Evolutionary conservation across 1,284 basidiomycete genomes (phyloP), one percentile per base, ranked within the genome.

Genomic region (Mycosarcoma mackinlayi): DNA sequence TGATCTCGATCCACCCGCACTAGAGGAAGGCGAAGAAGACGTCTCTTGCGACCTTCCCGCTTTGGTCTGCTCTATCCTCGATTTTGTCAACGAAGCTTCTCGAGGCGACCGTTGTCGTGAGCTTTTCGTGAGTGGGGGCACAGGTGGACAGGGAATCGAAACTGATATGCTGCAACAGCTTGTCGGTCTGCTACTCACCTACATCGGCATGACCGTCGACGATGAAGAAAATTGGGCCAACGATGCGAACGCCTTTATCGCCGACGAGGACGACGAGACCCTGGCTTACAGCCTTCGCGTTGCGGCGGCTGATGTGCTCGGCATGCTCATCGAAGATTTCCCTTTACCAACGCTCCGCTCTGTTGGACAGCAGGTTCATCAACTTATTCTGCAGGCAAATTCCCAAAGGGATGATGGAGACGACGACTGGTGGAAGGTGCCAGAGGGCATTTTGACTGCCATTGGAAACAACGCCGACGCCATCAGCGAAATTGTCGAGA

Each of bases 201-300:
- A 90, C 84, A 87, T 88, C 18, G 92, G 94, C 80, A 94, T 98
- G 86, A 93, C 93, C 0, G 86, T 87, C 16, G 92, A 94, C 52
- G 92, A 97, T 91, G 93, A 94, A 81, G 93, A 94, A 47, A 90
- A 89, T 35, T 98, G 95, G 94, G 88, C 88, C 4, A 88, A 86
- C 52, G 91, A 97, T 77, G 89, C 92, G 1, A 95, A 96, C 72
- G 89, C 91, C 3, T 98, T 98, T 80, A 90, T 98, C 23, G 90
- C 91, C 21, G 93, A 97, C 76, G 94, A 97, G 78, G 93, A 97
- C 66, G 95, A 97, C 74, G 93, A 96, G 70, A 90, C 89, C 1
- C 87, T 91, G 48, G 83, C 87, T 0, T 94, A 93, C 80, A 91
- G 91, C 63, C 87, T 94, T 40, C 88, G 95, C 34, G 88, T 92